These are phyloP conservation scores for Rhinocladiella mackenziei DNA, from an alignment of 2,329 filamentous ascomycete genomes.

Conservation along the genomic window DNA sequence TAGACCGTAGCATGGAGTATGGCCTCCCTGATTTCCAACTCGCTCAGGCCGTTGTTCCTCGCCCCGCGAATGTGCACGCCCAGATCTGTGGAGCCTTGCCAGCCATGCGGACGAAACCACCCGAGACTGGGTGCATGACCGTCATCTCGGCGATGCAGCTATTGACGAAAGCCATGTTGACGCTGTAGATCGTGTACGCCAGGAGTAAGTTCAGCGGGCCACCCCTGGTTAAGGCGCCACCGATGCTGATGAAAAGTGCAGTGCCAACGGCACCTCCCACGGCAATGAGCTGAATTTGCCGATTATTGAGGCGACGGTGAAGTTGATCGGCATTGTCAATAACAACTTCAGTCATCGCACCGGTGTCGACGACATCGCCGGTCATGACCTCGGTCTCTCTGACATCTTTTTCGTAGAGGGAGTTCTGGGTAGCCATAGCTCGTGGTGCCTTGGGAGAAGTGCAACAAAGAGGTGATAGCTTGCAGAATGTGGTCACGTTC, in stretches of 20 bases:
- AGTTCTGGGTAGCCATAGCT: no score
- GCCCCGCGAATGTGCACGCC: no score
- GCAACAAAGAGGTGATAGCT: no score
- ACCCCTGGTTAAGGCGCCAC: slow-evolving; percentile 37
- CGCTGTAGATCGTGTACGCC: slow-evolving; percentile 34
- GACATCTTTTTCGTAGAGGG: slow-evolving; percentile 10
- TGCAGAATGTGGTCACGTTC: no score
- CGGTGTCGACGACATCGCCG: not conserved
- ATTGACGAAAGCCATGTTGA: slow-evolving; percentile 37
- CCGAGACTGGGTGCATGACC: slow-evolving; percentile 41
- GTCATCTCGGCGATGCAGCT: slow-evolving; percentile 46
- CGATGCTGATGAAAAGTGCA: slow-evolving; percentile 40
- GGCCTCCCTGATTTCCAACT: no score
- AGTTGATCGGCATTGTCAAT: slow-evolving; percentile 36
- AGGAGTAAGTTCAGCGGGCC: slow-evolving; percentile 40
- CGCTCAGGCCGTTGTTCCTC: no score
- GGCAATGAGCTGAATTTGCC: slow-evolving; percentile 54
- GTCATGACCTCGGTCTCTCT: slow-evolving; percentile 4
- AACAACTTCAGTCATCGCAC: slow-evolving; percentile 13
- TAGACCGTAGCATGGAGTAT: no score
- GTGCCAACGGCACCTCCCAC: slow-evolving; percentile 42
- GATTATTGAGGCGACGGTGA: slow-evolving; percentile 51
- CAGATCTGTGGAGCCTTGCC: no score
- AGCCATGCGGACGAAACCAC: slow-evolving; percentile 41
- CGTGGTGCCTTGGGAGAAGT: no score